These are phyloP conservation scores for Scheffersomyces illinoinensis DNA, from an alignment of 1,139 yeast species.

Conservation along the genomic window DNA sequence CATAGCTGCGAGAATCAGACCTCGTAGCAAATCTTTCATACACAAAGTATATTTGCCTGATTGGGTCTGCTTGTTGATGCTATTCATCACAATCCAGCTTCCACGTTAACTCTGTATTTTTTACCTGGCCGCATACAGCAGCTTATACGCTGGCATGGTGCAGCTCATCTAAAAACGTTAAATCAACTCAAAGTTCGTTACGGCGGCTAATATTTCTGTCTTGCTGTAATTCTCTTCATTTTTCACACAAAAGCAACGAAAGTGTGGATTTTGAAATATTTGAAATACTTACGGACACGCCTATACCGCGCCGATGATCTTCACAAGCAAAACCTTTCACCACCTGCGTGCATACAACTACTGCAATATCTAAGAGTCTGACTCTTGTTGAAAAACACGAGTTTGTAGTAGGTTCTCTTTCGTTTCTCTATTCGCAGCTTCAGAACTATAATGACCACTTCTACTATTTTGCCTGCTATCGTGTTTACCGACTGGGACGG, in stretches of 20 bases:
- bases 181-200: not conserved
- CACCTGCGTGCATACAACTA: not conserved
- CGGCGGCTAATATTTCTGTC: not conserved
- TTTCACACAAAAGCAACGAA: not conserved
- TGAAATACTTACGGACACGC: not conserved
- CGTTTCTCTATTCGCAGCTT: not conserved
- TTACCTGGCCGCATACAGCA: not conserved
- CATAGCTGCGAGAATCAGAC: not conserved
- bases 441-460: not conserved
- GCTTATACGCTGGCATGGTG: not conserved
- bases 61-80: not conserved
- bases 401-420: not conserved
- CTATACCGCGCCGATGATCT: not conserved
- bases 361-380: not conserved
- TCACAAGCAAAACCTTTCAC: not conserved
- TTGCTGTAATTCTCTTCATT: not conserved
- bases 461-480: constrained; percentile 52
- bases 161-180: not conserved
- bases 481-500: constrained; percentile 98
- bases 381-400: not conserved
- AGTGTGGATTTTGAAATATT: not conserved
- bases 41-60: not conserved
- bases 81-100: not conserved
- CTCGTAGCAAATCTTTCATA: not conserved
- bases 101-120: not conserved